Evolutionary conservation across 306 rosid species (phyloP).

Genomic region (Fragaria ananassa): DNA sequence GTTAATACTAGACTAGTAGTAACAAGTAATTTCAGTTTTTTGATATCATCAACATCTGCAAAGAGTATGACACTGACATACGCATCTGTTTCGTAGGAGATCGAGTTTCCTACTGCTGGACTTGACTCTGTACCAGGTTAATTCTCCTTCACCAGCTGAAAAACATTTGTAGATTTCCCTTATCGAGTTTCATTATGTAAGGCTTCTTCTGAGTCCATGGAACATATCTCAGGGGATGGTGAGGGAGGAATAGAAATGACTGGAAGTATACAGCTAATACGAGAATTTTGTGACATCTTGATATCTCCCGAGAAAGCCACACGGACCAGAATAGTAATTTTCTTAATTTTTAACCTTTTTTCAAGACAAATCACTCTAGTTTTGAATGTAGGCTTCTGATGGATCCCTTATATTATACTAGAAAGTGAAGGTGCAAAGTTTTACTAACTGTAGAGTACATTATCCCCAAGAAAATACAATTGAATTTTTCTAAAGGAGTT

Average conservation of each 20-base stretch:
- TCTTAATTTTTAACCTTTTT: not conserved
- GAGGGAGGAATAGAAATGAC: conserved; percentile 99
- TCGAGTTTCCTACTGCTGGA: conserved; percentile 95
- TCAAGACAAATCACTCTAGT: not conserved
- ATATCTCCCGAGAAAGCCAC: conserved; percentile 57
- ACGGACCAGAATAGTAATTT: conserved; percentile 75
- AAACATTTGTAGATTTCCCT: not conserved
- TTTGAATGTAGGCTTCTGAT: not conserved
- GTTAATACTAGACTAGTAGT: conserved; percentile 14
- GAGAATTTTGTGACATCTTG: conserved; percentile 64
- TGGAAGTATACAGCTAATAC: conserved; percentile 84
- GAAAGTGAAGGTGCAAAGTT: not conserved
- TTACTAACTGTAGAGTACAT: not conserved
- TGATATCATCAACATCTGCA: conserved; percentile 19
- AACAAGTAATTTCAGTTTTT: conserved; percentile 11
- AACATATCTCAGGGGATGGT: conserved; percentile 67
- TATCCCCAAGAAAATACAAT: not conserved
- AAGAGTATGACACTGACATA: conserved; percentile 29
- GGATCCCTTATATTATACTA: conserved; percentile 8
- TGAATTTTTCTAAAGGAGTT: not conserved
- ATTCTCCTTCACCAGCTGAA: conserved; percentile 17
- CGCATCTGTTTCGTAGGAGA: conserved; percentile 62
- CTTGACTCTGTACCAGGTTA: conserved; percentile 92
- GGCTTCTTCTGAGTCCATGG: conserved; percentile 15
- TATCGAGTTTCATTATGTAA: not conserved